Base-by-base conservation (phyloP, 805 yeast genomes). In the Gaillardinia entomophila region DNA sequence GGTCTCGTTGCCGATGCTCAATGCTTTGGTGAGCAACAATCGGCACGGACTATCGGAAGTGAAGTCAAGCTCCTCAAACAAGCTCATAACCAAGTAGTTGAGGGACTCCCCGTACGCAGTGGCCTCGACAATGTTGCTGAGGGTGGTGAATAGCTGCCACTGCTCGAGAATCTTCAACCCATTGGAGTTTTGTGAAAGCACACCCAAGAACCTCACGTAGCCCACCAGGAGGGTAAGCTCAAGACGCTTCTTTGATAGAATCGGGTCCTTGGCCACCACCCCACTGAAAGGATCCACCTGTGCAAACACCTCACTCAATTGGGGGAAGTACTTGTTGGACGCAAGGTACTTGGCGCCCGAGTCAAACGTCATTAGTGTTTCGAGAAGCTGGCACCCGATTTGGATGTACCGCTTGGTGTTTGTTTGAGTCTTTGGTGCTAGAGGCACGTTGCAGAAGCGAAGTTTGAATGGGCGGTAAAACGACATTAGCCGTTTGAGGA, bases 401-500 rank as follows among this genome's bases (percentile, higher is more conserved):
- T 66, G 71, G 10, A 84, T 71, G 43, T 79, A 85, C 38, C 72
- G 68, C 16, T 67, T 69, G 16, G 80, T 65, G 65, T 37, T 73
- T 61, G 28, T 77, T 57, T 17, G 65, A 60, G 6, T 19, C 10
- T 19, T 19, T 10, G 22, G 10, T 6, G 6, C 83, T 66, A 45
- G 36, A 5, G 55, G 40, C 7, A 60, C 41, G 16, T 55, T 57
- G 29, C 66, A 58, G 55, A 88, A 90, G 34, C 96, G 65, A 46
- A 80, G 77, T 57, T 94, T 89, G 61, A 89, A 82, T 0, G 99
- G 98, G 33, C 97, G 68, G 52, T 79, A 90, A 52, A 90, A 92
- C 2, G 95, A 84, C 45, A 89, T 55, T 16, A 92, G 53, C 35
- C 96, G 62, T 50, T 90, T 89, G 51, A 89, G 68, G 47, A 92